Evolutionary conservation across 805 yeast species (phyloP).

Genomic region (Candida oleophila): DNA sequence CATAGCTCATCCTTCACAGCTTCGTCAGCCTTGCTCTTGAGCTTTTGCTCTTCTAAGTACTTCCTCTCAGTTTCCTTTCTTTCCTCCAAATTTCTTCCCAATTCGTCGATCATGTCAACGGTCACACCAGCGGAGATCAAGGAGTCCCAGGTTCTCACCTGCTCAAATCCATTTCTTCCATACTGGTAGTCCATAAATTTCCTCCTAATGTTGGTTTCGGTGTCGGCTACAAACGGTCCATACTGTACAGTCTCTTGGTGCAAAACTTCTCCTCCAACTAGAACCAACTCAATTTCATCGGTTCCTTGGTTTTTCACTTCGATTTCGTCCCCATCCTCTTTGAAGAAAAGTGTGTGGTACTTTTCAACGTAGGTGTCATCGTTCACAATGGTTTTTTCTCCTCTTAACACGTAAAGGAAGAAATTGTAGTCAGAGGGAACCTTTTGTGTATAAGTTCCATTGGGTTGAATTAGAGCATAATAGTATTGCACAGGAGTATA

Average conservation of each 20-base stretch:
- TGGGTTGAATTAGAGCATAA: constrained; percentile 62
- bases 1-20: not conserved
- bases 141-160: constrained; percentile 58
- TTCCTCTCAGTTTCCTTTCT: constrained; percentile 23
- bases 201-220: constrained; percentile 61
- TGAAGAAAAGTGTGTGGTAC: constrained; percentile 59
- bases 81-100: constrained; percentile 31
- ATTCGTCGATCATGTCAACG: constrained; percentile 38
- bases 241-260: constrained; percentile 79
- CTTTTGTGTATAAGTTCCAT: constrained; percentile 59
- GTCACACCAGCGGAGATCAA: constrained; percentile 44
- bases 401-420: constrained; percentile 67
- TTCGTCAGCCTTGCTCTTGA: not conserved
- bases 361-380: constrained; percentile 33
- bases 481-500: constrained; percentile 79
- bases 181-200: constrained; percentile 73
- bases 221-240: constrained; percentile 89
- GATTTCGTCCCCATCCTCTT: constrained; percentile 64
- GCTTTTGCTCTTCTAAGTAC: not conserved
- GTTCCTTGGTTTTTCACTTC: constrained; percentile 16
- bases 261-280: constrained; percentile 74
- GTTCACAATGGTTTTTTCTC: constrained; percentile 48
- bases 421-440: constrained; percentile 59
- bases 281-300: constrained; percentile 54
- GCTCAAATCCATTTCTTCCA: constrained; percentile 68